phyloP scores from a whole-genome alignment of 805 yeast genomes.

The Ogataea neopini region DNA sequence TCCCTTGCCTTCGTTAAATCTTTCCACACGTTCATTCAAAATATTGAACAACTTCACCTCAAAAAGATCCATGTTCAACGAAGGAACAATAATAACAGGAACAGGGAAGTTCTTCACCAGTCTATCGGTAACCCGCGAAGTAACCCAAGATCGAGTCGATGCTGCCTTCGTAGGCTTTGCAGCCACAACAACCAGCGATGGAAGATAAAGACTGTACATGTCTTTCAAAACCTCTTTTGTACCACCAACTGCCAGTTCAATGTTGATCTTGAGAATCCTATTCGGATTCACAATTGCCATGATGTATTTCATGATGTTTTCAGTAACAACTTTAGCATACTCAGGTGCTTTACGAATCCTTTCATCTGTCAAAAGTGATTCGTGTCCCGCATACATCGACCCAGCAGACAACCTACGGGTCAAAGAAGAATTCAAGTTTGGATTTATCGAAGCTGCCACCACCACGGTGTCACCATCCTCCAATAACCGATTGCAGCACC shows the following conservation, averaged over 20 bases:
- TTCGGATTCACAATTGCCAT: constrained; percentile 47
- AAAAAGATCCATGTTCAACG: constrained; percentile 54
- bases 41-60: constrained; percentile 45
- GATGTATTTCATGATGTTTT: constrained; percentile 54
- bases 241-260: constrained; percentile 61
- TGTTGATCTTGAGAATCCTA: constrained; percentile 49
- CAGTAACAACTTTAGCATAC: constrained; percentile 44
- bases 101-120: constrained; percentile 63
- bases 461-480: constrained; percentile 69
- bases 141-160: constrained; percentile 59
- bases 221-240: constrained; percentile 59
- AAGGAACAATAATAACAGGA: constrained; percentile 69
- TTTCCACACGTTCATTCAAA: constrained; percentile 27
- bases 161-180: constrained; percentile 51
- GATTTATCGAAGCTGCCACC: constrained; percentile 54
- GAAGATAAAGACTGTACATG: constrained; percentile 60
- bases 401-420: constrained; percentile 24
- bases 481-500: constrained; percentile 55
- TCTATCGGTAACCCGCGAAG: constrained; percentile 63
- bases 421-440: constrained; percentile 27
- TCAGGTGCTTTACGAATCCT: constrained; percentile 47
- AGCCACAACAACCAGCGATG: constrained; percentile 56
- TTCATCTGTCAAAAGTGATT: constrained; percentile 29
- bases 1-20: constrained; percentile 11
- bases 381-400: constrained; percentile 6